These are phyloP conservation scores for Yamadazyma kanchanaburiensis DNA, from an alignment of 1,139 yeast species.

Conservation along the genomic window DNA sequence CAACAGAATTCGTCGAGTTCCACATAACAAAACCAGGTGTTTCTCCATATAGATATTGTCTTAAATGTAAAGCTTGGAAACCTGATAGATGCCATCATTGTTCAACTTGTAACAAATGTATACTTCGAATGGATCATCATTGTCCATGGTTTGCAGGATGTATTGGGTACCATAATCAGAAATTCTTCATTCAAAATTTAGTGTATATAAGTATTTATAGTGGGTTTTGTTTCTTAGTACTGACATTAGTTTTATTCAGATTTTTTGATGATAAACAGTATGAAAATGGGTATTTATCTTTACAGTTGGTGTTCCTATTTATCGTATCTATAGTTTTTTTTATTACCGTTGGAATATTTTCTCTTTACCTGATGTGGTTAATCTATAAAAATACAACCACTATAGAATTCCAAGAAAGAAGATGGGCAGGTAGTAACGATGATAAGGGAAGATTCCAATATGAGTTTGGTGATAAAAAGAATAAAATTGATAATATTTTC, in stretches of 20 bases:
- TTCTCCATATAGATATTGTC: conserved; percentile 29
- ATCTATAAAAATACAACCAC: conserved; percentile 70
- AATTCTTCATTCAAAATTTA: conserved; percentile 59
- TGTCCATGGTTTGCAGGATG: conserved; percentile 97
- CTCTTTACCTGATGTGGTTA: conserved; percentile 58
- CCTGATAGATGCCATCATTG: conserved; percentile 96
- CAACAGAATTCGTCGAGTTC: conserved; percentile 11
- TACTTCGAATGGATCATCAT: conserved; percentile 83
- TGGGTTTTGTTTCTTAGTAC: conserved; percentile 35
- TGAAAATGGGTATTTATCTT: conserved; percentile 41
- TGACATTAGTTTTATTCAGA: conserved; percentile 40
- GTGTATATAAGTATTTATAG: conserved; percentile 50
- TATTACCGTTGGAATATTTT: conserved; percentile 59
- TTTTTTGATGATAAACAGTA: conserved; percentile 48
- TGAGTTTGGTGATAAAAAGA: conserved; percentile 29
- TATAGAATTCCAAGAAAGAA: conserved; percentile 64
- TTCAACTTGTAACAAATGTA: conserved; percentile 64
- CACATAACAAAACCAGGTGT: conserved; percentile 13
- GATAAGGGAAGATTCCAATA: conserved; percentile 28
- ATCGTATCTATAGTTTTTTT: conserved; percentile 61
- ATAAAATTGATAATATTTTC: conserved; percentile 58
- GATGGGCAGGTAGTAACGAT: conserved; percentile 29
- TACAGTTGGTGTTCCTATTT: conserved; percentile 59
- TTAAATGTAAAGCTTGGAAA: conserved; percentile 80
- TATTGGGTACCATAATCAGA: conserved; percentile 49